Evolutionary conservation across 169 alveolate genomes (phyloP).

Genomic region (Ichthyophthirius multifiliis): DNA sequence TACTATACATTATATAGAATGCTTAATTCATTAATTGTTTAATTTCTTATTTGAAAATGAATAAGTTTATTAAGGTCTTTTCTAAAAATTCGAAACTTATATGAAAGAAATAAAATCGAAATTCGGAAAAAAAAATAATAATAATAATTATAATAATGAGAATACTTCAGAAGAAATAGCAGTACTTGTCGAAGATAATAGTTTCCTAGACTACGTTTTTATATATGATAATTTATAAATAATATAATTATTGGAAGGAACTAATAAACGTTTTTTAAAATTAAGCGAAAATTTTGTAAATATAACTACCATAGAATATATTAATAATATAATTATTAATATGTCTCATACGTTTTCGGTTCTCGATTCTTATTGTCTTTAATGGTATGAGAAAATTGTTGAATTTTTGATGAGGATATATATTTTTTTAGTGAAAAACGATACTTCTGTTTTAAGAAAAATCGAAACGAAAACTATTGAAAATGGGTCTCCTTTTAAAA

Average conservation of each 20-base stretch:
- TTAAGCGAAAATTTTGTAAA: not conserved
- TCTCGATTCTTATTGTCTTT: not conserved
- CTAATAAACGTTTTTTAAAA: conserved; percentile 3
- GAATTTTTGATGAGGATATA: not conserved
- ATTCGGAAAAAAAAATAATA: not conserved
- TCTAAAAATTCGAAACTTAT: not conserved
- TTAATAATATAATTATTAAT: not conserved
- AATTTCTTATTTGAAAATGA: conserved; percentile 8
- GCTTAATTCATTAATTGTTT: not conserved
- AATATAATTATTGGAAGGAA: not conserved
- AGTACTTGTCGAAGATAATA: not conserved
- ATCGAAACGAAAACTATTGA: not conserved
- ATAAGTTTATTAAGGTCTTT: not conserved
- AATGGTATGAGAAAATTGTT: not conserved
- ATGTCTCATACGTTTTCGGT: not conserved
- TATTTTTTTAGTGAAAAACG: not conserved
- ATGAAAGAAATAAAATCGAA: not conserved
- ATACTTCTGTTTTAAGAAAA: not conserved
- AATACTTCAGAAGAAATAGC: too few species aligned
- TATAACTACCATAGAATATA: not conserved
- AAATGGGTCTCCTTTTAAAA: not conserved
- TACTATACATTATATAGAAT: not conserved
- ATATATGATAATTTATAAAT: not conserved
- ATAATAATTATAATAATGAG: too few species aligned
- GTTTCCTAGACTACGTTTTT: not conserved